Conservation (phyloP, 2,329 filamentous ascomycete genomes). For the Aspergillus jensenii region DNA sequence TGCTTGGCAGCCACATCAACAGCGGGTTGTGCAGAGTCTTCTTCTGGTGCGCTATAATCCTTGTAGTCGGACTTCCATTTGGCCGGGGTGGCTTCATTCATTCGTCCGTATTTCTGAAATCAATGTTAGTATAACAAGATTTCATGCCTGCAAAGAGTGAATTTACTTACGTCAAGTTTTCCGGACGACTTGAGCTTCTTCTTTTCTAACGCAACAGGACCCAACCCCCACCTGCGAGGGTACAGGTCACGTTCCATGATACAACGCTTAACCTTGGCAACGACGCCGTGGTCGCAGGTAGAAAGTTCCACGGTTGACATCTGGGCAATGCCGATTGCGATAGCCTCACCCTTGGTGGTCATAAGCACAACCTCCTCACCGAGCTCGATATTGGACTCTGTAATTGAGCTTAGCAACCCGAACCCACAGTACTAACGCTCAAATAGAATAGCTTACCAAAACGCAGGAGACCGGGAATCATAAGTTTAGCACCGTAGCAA, state of each 20-base stretch:
- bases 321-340: conserved; percentile 91
- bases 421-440: no score
- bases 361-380: conserved; percentile 97
- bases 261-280: conserved; percentile 98
- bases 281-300: conserved; percentile 94
- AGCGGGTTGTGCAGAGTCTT: conserved; percentile 46
- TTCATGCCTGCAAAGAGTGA: background rate
- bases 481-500: conserved; percentile 97
- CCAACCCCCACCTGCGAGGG: conserved; percentile 93
- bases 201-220: conserved; percentile 91
- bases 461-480: conserved; percentile 92
- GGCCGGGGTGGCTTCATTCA: conserved; percentile 89
- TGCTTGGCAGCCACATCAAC: conserved; percentile 44
- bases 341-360: conserved; percentile 98
- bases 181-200: conserved; percentile 99
- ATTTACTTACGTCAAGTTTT: conserved; percentile 73
- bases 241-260: conserved; percentile 99
- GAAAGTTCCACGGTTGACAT: conserved; percentile 98
- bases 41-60: conserved; percentile 67
- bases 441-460: conserved; percentile 63
- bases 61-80: conserved; percentile 94
- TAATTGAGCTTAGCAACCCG: conserved; percentile 19
- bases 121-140: conserved; percentile 31
- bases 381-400: conserved; percentile 85
- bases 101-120: conserved; percentile 76